These are phyloP conservation scores for Erodium texanum DNA, from an alignment of 441 rosid genomes.

Conservation along the genomic window DNA sequence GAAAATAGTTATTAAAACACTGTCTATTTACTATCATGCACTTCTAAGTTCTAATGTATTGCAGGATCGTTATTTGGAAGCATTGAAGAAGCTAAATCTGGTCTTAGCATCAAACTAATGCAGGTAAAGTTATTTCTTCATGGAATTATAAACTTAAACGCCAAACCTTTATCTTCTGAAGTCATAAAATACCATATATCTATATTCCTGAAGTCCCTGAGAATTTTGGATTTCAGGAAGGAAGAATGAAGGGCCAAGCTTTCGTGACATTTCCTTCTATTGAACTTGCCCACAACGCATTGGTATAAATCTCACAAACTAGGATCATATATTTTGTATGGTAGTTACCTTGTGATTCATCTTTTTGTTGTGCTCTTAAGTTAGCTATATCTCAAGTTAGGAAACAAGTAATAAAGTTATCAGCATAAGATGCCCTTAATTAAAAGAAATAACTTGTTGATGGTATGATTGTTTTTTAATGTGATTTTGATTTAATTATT, in stretches of 20 bases:
- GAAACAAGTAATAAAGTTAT: no score
- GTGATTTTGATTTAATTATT: not conserved
- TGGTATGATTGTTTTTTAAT: not conserved
- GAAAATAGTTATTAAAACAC: not conserved
- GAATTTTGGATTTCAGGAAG: constrained; percentile 51
- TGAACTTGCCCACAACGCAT: constrained; percentile 75
- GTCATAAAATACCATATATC: no score
- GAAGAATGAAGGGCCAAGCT: constrained; percentile 97
- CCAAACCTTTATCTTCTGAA: no score
- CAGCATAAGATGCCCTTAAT: no score
- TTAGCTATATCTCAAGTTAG: not conserved
- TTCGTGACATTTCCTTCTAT: constrained; percentile 85
- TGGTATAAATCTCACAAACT: constrained; percentile 42
- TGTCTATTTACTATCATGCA: constrained; percentile 3
- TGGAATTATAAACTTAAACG: no score
- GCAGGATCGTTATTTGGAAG: constrained; percentile 86
- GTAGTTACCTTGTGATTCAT: not conserved
- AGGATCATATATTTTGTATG: not conserved
- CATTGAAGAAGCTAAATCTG: constrained; percentile 51
- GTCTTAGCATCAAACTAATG: constrained; percentile 75
- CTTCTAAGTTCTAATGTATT: constrained; percentile 17
- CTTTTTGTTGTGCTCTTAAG: not conserved
- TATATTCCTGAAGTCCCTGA: no score
- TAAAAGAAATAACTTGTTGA: not conserved
- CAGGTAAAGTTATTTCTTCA: constrained; percentile 38